Evolutionary conservation across 2,329 filamentous ascomycete species (phyloP), one percentile per base, ranked within the genome.

Genomic region (Eutypella sp.): DNA sequence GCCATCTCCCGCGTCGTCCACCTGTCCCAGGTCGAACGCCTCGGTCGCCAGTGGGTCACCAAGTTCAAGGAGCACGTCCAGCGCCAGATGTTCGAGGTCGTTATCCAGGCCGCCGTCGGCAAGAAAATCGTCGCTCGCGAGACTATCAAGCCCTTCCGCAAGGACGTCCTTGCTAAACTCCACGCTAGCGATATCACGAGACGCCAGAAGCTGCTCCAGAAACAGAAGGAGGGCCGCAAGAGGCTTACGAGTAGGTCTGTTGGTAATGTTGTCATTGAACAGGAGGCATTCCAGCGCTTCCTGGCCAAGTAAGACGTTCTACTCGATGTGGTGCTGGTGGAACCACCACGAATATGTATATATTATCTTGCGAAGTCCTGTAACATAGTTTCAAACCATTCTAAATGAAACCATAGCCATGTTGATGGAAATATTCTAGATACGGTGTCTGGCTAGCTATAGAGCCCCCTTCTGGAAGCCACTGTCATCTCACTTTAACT

Each of bases 31-130:
- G 82, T 85, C 0, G 85, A 92, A 24, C 78, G 88, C 16, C 73
- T 96, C 5, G 93, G 90, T 4, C 78, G 89, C 40, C 76, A 83
- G 46, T 99, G 93, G 93, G 92, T 96, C 5, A 83, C 81, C 34
- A 96, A 95, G 67, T 97, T 99, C 75, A 97, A 96, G 62, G 84
- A 96, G 65, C 92, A 97, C 59, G 92, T 99, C 18, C 88, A 96
- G 59, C 76, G 93, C 16, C 93, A 99, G 66, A 93, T 97, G 84
- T 99, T 96, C 60, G 93, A 99, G 70, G 82, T 99, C 19, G 75
- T 97, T 46, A 97, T 99, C 52, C 93, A 99, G 67, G 92, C 93
- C 3, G 85, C 87, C 0, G 85, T 87, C 0, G 92, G 91, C 3
- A 83, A 81, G 56, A 81, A 85, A 42, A 84, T 99, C 42, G 80